Percentiles rank a stretch among this genome's conserved stretches.
phyloP scores from a whole-genome alignment of 2,329 filamentous ascomycete species.

The Botrytis tulipae region DNA sequence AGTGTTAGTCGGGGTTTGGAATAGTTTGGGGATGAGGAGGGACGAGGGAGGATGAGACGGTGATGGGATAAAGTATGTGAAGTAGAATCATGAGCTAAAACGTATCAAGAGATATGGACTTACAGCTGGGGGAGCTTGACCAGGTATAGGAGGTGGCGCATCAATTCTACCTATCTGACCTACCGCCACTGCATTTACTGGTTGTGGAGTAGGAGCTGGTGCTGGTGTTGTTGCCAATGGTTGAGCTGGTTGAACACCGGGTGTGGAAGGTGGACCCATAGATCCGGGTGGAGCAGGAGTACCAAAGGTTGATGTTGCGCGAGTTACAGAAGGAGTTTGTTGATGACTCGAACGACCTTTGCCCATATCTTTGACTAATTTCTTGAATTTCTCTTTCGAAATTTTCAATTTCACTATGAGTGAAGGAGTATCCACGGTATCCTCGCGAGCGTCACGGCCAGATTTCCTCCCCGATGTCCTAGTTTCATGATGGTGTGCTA shows the following conservation, averaged over 20 bases:
- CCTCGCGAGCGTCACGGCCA: conserved; percentile 69
- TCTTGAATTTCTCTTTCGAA: conserved; percentile 66
- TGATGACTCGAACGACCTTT: conserved; percentile 44
- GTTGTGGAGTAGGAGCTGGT: conserved; percentile 40
- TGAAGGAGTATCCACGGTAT: conserved; percentile 64
- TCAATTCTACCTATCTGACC: conserved; percentile 66
- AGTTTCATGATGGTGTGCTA: conserved; percentile 68
- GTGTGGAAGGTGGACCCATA: conserved; percentile 53
- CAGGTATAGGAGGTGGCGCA: conserved; percentile 58
- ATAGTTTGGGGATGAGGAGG: not conserved
- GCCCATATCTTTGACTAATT: conserved; percentile 58
- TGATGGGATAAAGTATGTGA: conserved; percentile 34
- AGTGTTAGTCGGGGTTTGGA: conserved; percentile 29
- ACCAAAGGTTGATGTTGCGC: conserved; percentile 46
- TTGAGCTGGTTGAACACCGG: conserved; percentile 37
- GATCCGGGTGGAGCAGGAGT: conserved; percentile 49
- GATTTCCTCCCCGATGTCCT: conserved; percentile 60
- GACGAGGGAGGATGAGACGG: conserved; percentile 16
- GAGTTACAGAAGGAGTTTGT: conserved; percentile 46
- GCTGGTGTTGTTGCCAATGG: conserved; percentile 29
- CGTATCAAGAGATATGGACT: conserved; percentile 41
- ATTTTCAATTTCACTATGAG: conserved; percentile 76
- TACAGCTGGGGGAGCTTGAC: conserved; percentile 60
- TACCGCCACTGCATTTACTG: conserved; percentile 36
- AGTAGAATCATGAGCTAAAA: conserved; percentile 24